These are phyloP conservation scores for Sporothrix luriei DNA, from an alignment of 2,329 filamentous ascomycete species.

Conservation along the genomic window DNA sequence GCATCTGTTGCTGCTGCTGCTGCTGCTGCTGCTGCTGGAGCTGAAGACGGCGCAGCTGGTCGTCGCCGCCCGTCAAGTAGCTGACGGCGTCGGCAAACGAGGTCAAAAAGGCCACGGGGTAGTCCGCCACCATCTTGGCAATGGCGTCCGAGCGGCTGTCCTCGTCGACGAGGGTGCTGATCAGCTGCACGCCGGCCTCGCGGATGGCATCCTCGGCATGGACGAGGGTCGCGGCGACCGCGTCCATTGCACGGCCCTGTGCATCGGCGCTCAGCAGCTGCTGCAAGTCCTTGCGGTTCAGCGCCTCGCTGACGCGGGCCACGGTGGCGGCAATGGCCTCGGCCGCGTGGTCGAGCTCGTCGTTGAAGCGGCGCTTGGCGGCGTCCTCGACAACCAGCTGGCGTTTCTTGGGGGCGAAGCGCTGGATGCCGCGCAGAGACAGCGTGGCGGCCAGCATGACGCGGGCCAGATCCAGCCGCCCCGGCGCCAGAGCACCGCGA, in stretches of 20 bases:
- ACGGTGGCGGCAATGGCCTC: conserved; percentile 71
- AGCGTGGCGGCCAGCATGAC: conserved; percentile 71
- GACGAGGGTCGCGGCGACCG: conserved; percentile 77
- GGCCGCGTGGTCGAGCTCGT: conserved; percentile 60
- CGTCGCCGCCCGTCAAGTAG: conserved; percentile 45
- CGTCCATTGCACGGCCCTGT: conserved; percentile 63
- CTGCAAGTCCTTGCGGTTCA: conserved; percentile 68
- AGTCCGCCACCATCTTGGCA: conserved; percentile 50
- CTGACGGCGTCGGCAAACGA: conserved; percentile 50
- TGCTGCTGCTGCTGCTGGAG: background rate
- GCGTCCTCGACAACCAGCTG: conserved; percentile 46
- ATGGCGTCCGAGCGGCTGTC: conserved; percentile 55
- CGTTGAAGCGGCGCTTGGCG: conserved; percentile 73
- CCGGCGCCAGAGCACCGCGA: conserved; percentile 65
- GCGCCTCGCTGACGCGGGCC: conserved; percentile 71
- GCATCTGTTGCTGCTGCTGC: background rate
- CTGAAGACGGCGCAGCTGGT: background rate
- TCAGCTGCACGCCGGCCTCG: conserved; percentile 75
- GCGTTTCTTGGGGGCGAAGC: conserved; percentile 62
- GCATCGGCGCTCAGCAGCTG: conserved; percentile 70
- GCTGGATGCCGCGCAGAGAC: conserved; percentile 73
- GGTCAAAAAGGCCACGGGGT: conserved; percentile 50
- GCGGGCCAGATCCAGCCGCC: conserved; percentile 71
- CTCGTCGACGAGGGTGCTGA: conserved; percentile 80
- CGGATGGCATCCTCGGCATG: conserved; percentile 79